phyloP scores from a whole-genome alignment of 345 rosid species.

The Isatis tinctoria region DNA sequence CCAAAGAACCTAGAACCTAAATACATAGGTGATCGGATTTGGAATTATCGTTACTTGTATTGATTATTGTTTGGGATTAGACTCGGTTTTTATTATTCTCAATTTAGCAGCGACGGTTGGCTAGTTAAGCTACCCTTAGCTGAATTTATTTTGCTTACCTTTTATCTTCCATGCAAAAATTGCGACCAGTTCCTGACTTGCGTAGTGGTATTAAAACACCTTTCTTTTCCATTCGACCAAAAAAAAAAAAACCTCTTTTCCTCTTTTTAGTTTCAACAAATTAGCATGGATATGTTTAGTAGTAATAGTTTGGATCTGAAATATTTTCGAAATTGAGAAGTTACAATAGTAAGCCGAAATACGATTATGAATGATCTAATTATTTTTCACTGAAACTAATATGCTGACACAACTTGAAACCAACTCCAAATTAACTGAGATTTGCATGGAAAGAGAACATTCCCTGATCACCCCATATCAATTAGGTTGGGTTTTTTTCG shows the following conservation, averaged over 20 bases:
- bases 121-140: neutral
- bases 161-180: neutral
- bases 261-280: no score
- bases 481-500: neutral
- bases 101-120: neutral
- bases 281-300: neutral
- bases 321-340: neutral
- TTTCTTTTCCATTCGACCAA: no score
- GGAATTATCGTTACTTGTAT: neutral
- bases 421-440: neutral
- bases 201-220: neutral
- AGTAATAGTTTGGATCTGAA: neutral
- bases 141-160: neutral
- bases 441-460: conserved; percentile 6
- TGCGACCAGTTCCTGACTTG: neutral
- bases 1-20: neutral
- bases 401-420: neutral
- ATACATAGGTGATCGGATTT: neutral
- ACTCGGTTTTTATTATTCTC: neutral
- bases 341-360: neutral
- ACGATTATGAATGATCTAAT: neutral
- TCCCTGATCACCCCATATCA: neutral
- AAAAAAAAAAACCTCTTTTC: no score
- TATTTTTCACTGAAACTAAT: neutral
- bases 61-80: neutral